Percentiles rank a stretch among this genome's conserved stretches.
Evolutionary conservation across 2,329 filamentous ascomycete genomes (phyloP).

Genomic region (Teratosphaeria nubilosa): DNA sequence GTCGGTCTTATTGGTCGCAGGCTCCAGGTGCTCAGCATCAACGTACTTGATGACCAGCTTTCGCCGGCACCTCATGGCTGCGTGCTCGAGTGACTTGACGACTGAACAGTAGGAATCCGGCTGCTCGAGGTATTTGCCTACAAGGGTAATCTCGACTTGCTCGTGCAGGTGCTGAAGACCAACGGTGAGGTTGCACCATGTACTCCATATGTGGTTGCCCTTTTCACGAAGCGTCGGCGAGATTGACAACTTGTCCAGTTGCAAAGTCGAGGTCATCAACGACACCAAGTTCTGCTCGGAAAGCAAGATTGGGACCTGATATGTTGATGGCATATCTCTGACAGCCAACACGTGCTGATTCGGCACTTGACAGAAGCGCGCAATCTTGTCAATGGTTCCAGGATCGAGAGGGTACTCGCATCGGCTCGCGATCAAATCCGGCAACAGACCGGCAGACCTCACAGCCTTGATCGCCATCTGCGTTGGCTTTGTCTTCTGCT

Average conservation of each 20-base stretch:
- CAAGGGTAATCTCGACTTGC: constrained; percentile 69
- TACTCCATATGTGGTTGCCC: constrained; percentile 62
- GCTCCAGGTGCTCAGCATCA: constrained; percentile 75
- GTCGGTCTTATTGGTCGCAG: constrained; percentile 47
- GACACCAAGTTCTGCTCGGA: constrained; percentile 66
- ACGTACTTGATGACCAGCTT: constrained; percentile 77
- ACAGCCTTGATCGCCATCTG: constrained; percentile 80
- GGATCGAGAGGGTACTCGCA: constrained; percentile 69
- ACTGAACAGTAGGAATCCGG: constrained; percentile 81
- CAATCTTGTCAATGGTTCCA: constrained; percentile 74
- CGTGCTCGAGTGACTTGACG: constrained; percentile 80
- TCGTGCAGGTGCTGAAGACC: constrained; percentile 57
- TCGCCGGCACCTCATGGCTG: constrained; percentile 72
- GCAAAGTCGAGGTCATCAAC: constrained; percentile 55
- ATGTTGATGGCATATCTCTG: constrained; percentile 78
- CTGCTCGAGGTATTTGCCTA: constrained; percentile 82
- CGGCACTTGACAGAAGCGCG: constrained; percentile 79
- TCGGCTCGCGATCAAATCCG: constrained; percentile 74
- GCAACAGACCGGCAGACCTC: constrained; percentile 62
- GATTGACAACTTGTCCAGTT: constrained; percentile 45
- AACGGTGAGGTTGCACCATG: constrained; percentile 65
- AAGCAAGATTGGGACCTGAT: constrained; percentile 89
- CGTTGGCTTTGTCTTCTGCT: constrained; percentile 96
- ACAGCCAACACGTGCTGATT: constrained; percentile 76
- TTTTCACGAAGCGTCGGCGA: constrained; percentile 46